Evolutionary conservation across 225 moss, liverwort and hornwort genomes (phyloP), one percentile per base, ranked within the genome.

Genomic region (Marchantia paleacea): DNA sequence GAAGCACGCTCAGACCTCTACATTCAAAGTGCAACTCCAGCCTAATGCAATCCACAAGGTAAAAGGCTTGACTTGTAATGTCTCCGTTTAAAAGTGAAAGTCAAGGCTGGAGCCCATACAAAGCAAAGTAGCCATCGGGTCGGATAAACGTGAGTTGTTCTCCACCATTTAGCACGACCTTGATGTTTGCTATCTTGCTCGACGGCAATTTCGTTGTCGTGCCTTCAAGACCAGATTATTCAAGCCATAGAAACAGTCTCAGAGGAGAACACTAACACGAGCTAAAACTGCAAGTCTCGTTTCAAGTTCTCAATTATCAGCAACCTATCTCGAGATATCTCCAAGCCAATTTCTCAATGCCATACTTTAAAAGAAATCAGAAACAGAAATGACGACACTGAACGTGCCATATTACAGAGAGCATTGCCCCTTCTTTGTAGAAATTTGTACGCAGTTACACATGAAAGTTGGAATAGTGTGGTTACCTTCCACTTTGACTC

Each of bases 141-240:
- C 90, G 89, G 25, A 91, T 86, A 30, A 90, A 99, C 39, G 95
- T 85, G 55, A 92, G 78, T 85, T 86, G 84, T 79, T 93, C 87
- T 52, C 97, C 97, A 7, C 95, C 91, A 78, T 99, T 91, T 53
- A 95, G 75, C 12, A 93, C 54, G 82, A 94, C 90, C 81, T 91
- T 92, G 7, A 87, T 81, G 79, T 86, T 92, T 19, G 91, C 81
- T 63, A 76, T 71, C 83, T 91, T 96, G 88, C 89, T 87, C 13
- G 79, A 20, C 48, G 85, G 78, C 76, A 69, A 79, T 77, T 84
- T 90, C 39, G 84, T 82, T 63, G 83, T 86, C 85, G 94, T 73
- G 82, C 66, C 94, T 94, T 78, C 20, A 78, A 53, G 12, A 75
- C 69, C 78, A 72, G 55, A 29, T 50, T 47, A 64, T 50, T 31